phyloP scores from a whole-genome alignment of 352 stramenopile species.

The Pythium dissimile region DNA sequence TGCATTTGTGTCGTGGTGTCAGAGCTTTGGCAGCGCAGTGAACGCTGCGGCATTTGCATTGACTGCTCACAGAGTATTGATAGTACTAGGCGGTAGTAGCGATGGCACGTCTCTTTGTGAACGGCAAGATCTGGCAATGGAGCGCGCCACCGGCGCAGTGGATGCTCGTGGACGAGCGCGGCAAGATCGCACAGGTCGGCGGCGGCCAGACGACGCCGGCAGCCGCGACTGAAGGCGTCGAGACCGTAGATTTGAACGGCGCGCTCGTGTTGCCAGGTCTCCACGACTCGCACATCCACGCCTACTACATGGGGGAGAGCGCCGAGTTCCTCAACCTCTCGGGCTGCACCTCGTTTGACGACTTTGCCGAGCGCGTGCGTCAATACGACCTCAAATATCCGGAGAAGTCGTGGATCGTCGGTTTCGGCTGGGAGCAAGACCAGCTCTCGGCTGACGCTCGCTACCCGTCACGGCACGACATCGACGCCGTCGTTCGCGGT shows the following conservation, averaged over 20 bases:
- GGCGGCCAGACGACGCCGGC: slow-evolving; percentile 8
- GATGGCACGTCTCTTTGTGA: slow-evolving; percentile 34
- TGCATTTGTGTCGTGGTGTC: slow-evolving; percentile 3
- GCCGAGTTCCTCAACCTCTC: slow-evolving; percentile 81
- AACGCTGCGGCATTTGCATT: too few relatives aligned
- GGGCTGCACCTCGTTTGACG: slow-evolving; percentile 66
- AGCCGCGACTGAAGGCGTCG: background rate
- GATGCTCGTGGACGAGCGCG: slow-evolving; percentile 57
- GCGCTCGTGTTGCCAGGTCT: slow-evolving; percentile 81
- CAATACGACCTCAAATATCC: slow-evolving; percentile 59
- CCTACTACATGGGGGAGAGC: slow-evolving; percentile 80
- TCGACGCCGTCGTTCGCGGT: slow-evolving; percentile 68
- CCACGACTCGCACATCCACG: slow-evolving; percentile 88
- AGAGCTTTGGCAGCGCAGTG: too few relatives aligned
- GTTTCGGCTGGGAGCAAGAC: slow-evolving; percentile 87
- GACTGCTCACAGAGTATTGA: too few relatives aligned
- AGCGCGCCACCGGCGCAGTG: slow-evolving; percentile 31
- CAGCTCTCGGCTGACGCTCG: slow-evolving; percentile 49
- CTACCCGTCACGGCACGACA: slow-evolving; percentile 70
- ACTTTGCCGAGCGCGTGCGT: slow-evolving; percentile 51
- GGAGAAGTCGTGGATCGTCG: slow-evolving; percentile 75
- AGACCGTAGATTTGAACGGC: slow-evolving; percentile 46
- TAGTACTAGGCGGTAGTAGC: background rate
- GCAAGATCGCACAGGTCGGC: slow-evolving; percentile 38
- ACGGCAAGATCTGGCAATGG: slow-evolving; percentile 77